Percentiles rank a stretch among this genome's conserved stretches.
These are phyloP conservation scores for Venturia asperata DNA, from an alignment of 2,329 filamentous ascomycete species.

Conservation along the genomic window DNA sequence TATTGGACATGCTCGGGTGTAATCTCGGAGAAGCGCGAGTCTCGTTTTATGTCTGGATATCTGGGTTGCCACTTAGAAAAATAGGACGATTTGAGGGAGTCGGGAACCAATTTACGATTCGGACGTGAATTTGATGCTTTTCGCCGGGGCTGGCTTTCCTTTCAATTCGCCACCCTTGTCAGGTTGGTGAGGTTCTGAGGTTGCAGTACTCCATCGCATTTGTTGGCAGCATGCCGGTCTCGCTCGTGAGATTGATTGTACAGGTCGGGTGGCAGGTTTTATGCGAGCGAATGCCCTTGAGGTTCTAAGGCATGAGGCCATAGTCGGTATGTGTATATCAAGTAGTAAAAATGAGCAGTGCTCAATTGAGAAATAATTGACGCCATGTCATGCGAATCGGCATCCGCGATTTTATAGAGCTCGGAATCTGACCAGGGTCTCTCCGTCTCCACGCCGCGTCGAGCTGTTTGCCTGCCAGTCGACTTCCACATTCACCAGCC, in stretches of 20 bases:
- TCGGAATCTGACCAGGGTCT: not conserved
- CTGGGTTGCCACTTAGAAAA: constrained; percentile 24
- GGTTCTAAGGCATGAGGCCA: constrained; percentile 25
- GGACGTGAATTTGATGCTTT: constrained; percentile 66
- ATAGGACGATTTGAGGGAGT: not conserved
- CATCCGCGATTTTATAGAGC: constrained; percentile 5
- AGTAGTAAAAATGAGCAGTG: not conserved
- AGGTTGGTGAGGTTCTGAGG: constrained; percentile 36
- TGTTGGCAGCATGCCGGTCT: constrained; percentile 28
- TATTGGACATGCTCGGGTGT: constrained; percentile 71
- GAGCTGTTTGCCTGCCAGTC: constrained; percentile 4
- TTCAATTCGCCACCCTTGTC: constrained; percentile 31
- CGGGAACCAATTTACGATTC: constrained; percentile 53
- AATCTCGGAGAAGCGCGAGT: constrained; percentile 65
- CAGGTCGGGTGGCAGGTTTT: not conserved
- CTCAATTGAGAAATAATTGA: not conserved
- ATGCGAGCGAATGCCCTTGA: constrained; percentile 11
- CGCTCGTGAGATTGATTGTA: constrained; percentile 11
- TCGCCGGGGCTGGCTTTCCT: constrained; percentile 31
- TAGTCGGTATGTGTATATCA: constrained; percentile 19
- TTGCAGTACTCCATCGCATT: constrained; percentile 35
- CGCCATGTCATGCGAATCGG: not conserved
- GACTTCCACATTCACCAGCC: not conserved
- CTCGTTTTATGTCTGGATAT: constrained; percentile 75
- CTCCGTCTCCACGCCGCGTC: constrained; percentile 12